Evolutionary conservation across 129 eudicot species (phyloP).

Genomic region (Pulicaria dysenterica): DNA sequence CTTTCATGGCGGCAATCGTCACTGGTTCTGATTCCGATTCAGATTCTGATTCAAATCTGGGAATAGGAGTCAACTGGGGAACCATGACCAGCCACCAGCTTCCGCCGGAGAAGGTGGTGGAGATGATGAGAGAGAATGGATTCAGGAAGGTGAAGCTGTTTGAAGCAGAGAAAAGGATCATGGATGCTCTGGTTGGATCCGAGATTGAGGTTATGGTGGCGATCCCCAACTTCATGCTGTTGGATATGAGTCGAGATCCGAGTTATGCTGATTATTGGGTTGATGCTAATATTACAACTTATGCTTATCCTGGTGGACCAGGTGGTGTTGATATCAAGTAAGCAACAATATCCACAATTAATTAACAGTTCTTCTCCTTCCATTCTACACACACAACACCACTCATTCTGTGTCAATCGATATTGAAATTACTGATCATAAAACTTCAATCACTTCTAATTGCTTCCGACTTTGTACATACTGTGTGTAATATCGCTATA

Average conservation of each 20-base stretch:
- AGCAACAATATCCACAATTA: not conserved
- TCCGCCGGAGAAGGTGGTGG: constrained; percentile 65
- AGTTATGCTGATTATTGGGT: constrained; percentile 78
- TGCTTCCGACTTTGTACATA: not conserved
- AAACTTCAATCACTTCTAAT: not conserved
- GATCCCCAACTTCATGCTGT: constrained; percentile 78
- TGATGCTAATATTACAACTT: constrained; percentile 64
- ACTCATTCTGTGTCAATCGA: too few species aligned
- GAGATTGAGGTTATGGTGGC: constrained; percentile 83
- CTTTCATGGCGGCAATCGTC: constrained; percentile 6
- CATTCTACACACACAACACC: too few species aligned
- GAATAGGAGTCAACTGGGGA: constrained; percentile 95
- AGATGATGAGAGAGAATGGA: constrained; percentile 80
- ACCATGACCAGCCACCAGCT: constrained; percentile 82
- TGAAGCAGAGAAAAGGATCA: constrained; percentile 67
- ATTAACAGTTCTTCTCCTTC: too few species aligned
- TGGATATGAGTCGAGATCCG: constrained; percentile 64
- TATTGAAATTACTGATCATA: not conserved
- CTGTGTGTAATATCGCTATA: not conserved
- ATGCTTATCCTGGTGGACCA: constrained; percentile 64
- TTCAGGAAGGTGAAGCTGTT: constrained; percentile 76
- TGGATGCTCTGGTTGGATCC: constrained; percentile 72
- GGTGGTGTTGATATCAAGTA: constrained; percentile 84
- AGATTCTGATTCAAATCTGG: not conserved
- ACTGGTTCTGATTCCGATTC: constrained; percentile 6